Evolutionary conservation across 2,329 filamentous ascomycete genomes (phyloP).

Genomic region (Cladosporium sp.): DNA sequence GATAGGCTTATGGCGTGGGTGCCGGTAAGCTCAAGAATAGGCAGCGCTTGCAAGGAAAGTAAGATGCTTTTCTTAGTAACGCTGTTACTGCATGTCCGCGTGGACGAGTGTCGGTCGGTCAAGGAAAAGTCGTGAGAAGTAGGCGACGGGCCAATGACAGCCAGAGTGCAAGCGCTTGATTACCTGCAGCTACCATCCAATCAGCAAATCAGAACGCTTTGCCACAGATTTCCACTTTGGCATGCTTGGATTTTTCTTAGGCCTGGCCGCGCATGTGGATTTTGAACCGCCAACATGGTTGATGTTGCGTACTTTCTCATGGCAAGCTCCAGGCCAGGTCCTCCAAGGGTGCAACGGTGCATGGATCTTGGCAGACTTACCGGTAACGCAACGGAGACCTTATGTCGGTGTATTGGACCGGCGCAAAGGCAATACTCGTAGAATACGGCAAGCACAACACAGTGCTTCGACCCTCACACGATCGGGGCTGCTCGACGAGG

Average conservation of each 20-base stretch:
- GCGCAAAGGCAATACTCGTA: background rate
- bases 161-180: slow-evolving; percentile 8
- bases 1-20: slow-evolving; percentile 20
- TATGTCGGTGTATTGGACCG: background rate
- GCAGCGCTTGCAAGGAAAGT: slow-evolving; percentile 15
- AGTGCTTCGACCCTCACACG: no score
- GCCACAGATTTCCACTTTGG: slow-evolving; percentile 2
- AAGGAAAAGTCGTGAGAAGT: slow-evolving; percentile 9
- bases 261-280: slow-evolving; percentile 3
- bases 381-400: background rate
- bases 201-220: slow-evolving; percentile 10
- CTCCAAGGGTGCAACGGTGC: background rate
- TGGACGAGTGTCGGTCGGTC: slow-evolving; percentile 12
- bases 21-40: slow-evolving; percentile 16
- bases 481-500: no score
- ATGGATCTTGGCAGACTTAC: slow-evolving; percentile 9
- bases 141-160: slow-evolving; percentile 7
- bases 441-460: no score
- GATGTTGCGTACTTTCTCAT: background rate
- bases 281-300: background rate
- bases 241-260: background rate
- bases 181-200: slow-evolving; percentile 6
- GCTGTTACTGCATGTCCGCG: slow-evolving; percentile 27
- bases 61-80: slow-evolving; percentile 26
- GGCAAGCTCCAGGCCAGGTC: background rate